phyloP scores from a whole-genome alignment of 1,284 basidiomycete genomes.

The Boletus holoroseus region DNA sequence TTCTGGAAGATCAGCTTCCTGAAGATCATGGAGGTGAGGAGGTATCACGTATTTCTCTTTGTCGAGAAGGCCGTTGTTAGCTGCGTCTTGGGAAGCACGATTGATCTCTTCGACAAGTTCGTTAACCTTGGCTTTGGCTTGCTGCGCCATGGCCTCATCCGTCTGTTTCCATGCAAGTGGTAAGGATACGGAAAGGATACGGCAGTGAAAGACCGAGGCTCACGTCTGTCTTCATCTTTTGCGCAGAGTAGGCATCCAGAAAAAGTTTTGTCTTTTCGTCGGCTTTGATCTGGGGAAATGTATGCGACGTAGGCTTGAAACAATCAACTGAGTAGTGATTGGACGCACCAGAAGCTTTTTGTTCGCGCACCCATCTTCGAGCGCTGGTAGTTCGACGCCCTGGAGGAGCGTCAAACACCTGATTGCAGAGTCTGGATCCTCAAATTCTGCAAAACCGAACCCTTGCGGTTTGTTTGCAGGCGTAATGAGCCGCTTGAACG shows the following conservation, averaged over 20 bases:
- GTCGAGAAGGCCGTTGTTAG: constrained; percentile 61
- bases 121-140: constrained; percentile 53
- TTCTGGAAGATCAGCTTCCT: constrained; percentile 94
- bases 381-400: constrained; percentile 77
- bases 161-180: constrained; percentile 36
- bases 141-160: constrained; percentile 50
- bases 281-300: constrained; percentile 66
- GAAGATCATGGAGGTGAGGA: constrained; percentile 89
- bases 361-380: constrained; percentile 77
- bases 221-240: constrained; percentile 77
- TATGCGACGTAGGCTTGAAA: constrained; percentile 38
- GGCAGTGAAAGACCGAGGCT: neutral
- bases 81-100: constrained; percentile 59
- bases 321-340: constrained; percentile 16
- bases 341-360: constrained; percentile 80
- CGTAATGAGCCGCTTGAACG: constrained; percentile 86
- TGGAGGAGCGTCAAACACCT: constrained; percentile 79
- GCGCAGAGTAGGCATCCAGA: constrained; percentile 76
- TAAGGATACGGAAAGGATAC: neutral
- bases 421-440: constrained; percentile 83
- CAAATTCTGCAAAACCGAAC: constrained; percentile 91
- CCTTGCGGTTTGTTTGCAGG: constrained; percentile 89
- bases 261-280: constrained; percentile 90
- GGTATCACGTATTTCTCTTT: constrained; percentile 84
- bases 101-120: constrained; percentile 57